Evolutionary conservation across 345 rosid genomes (phyloP).

Genomic region (Eucalyptus melliodora): DNA sequence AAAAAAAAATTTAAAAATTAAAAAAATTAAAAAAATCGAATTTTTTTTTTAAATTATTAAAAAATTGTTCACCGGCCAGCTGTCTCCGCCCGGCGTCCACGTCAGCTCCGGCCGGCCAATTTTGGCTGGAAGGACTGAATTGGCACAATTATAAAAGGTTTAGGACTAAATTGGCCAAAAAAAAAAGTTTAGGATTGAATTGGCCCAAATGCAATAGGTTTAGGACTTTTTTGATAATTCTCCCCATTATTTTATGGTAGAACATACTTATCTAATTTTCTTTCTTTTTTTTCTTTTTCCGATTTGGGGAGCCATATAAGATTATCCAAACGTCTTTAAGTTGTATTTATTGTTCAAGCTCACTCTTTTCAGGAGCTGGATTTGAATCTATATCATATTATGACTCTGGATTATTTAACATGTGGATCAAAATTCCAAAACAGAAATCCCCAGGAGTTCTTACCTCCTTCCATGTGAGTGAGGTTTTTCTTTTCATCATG

Average conservation of each 20-base stretch:
- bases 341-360: background rate
- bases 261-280: background rate
- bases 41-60: no score
- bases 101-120: no score
- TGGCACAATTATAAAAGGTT: no score
- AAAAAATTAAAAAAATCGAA: no score
- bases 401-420: background rate
- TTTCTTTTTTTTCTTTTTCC: background rate
- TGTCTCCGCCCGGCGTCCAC: no score
- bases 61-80: no score
- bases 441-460: background rate
- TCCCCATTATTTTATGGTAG: background rate
- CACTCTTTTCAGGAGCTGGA: background rate
- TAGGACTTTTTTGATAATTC: no score
- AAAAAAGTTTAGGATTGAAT: no score
- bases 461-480: conserved; percentile 1
- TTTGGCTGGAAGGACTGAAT: no score
- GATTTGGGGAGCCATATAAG: background rate
- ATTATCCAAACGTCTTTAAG: background rate
- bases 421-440: background rate
- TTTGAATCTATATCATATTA: background rate
- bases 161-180: no score
- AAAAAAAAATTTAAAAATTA: no score
- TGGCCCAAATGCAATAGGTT: no score
- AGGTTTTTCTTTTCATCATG: background rate